Conservation (phyloP, 2,329 filamentous ascomycete species). For the Diaporthe vaccinii region DNA sequence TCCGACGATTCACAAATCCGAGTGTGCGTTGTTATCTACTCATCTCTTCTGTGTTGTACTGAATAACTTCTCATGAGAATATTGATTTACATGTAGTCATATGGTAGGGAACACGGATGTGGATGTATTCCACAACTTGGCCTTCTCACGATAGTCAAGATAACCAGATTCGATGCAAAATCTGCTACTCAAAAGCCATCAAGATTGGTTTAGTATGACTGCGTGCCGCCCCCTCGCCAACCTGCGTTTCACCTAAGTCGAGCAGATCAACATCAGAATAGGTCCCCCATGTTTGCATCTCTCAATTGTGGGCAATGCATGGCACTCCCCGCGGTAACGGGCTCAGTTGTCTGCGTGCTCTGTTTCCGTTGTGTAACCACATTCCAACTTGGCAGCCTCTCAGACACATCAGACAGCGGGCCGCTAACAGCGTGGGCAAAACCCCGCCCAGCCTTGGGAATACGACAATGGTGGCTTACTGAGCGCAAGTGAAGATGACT, state of each 20-base stretch:
- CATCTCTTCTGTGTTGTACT: no score
- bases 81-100: no score
- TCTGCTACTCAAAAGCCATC: no score
- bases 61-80: no score
- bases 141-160: no score
- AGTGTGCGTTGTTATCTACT: no score
- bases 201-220: no score
- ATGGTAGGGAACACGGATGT: no score
- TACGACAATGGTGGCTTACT: background rate
- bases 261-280: background rate
- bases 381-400: background rate
- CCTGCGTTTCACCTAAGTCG: background rate
- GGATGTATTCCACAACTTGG: no score
- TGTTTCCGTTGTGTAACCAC: background rate
- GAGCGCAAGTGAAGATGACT: background rate
- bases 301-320: background rate
- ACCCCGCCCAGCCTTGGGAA: background rate
- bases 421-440: background rate
- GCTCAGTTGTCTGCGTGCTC: background rate
- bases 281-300: background rate
- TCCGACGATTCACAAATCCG: no score
- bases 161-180: no score
- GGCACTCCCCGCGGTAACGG: background rate
- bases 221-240: no score
- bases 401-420: background rate